Percentiles rank a stretch among this genome's conserved stretches.
Evolutionary conservation across 1,284 basidiomycete species (phyloP).

Genomic region (Chalciporus sp.): DNA sequence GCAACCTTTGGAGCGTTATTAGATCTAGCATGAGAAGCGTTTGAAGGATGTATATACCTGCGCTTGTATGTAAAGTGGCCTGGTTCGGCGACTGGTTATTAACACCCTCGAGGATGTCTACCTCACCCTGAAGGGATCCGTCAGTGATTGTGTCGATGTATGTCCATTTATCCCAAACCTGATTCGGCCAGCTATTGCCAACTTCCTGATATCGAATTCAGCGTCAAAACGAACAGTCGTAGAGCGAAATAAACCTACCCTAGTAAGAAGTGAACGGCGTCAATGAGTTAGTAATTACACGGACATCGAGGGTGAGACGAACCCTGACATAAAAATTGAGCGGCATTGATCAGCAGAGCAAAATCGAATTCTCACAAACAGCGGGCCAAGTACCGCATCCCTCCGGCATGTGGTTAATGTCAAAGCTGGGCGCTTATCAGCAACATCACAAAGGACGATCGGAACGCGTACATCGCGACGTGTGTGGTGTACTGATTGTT

Average conservation of each 20-base stretch:
- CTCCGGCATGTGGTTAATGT: conserved; percentile 37
- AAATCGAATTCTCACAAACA: conserved; percentile 5
- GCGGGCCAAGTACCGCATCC: conserved; percentile 38
- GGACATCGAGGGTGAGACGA: too few species aligned
- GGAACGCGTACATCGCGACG: conserved; percentile 28
- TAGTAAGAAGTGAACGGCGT: too few species aligned
- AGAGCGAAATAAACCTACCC: too few species aligned
- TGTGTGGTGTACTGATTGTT: conserved; percentile 30
- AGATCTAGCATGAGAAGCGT: too few species aligned
- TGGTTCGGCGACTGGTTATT: conserved; percentile 59
- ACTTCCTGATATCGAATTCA: conserved; percentile 6
- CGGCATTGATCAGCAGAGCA: too few species aligned
- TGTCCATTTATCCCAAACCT: neutral
- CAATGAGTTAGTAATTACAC: too few species aligned
- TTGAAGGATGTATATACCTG: conserved; percentile 10
- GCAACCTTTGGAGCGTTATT: neutral
- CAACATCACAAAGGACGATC: neutral
- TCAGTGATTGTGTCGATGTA: neutral
- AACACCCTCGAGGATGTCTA: conserved; percentile 73
- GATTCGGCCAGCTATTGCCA: conserved; percentile 10
- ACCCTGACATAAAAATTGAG: too few species aligned
- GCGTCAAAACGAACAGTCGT: too few species aligned
- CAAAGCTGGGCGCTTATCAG: conserved; percentile 19
- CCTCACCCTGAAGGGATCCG: conserved; percentile 42
- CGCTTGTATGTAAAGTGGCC: conserved; percentile 63